Base-by-base conservation (phyloP, 2,329 filamentous ascomycete genomes). In the Sarocladium brachiariae region DNA sequence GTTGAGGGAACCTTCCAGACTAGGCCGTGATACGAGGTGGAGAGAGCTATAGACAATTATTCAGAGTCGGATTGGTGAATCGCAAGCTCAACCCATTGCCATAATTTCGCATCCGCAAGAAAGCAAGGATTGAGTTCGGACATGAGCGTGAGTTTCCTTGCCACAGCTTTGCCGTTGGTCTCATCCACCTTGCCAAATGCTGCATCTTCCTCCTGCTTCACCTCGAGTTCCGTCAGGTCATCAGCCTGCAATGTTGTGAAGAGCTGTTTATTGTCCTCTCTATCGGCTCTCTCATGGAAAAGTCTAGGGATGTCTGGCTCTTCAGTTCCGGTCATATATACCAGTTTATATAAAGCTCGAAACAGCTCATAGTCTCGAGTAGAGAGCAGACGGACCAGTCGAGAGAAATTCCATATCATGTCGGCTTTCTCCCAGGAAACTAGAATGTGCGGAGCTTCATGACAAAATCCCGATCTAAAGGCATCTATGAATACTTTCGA, bases 351-450 rank as follows among this genome's bases (percentile, higher is more conserved):
- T 16, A 53, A 27, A 19, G 25, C 25, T 51, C 34, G 35, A 16
- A 51, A 53, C 4, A 49, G 33, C 7, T 7, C 31, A 19, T 50
- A 53, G 19, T 54, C 51, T 34, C 51, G 41, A 7, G 18, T 49
- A 16, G 53, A 53, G 14, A 54, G 35, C 31, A 53, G 18, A 14
- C 53, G 53, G 25, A 51, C 37, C 13, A 53, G 51, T 35, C 43
- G 49, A 23, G 48, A 49, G n/a, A 53, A 54, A 33, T 51, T 21
- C 49, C 51, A 51, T n/a, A 47, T 52, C 49, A 50, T 52, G n/a
- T 54, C 38, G n/a, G 52, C 47, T 37, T 50, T 50, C 31, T 51
- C 37, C 52, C 50, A 55, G 27, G 7, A 30, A 30, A 7, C 27
- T 30, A 30, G 13, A 13, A 7, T 7, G 7, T 38, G 35, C n/a